Base-by-base conservation (phyloP, 2,329 filamentous ascomycete species). In the Claviceps sp. region DNA sequence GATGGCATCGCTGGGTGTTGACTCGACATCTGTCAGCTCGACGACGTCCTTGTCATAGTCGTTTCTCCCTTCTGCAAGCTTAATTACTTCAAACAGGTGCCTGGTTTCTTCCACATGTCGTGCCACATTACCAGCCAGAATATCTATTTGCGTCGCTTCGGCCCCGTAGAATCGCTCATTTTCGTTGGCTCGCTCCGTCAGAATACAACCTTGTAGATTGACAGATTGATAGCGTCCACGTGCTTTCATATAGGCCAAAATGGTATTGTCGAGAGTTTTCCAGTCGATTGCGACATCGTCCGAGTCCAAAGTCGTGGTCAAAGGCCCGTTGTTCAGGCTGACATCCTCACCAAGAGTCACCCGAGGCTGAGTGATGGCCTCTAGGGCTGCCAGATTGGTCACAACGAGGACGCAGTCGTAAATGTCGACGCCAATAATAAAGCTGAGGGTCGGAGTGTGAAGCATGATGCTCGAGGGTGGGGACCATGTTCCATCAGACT, bases 401-500 rank as follows among this genome's bases (percentile, higher is more conserved):
- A 96, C 90, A 38, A 96, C 86, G 8, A 96, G 78, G 14, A 97
- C 86, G 62, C 90, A 95, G 66, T 97, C 91, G 72, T 96, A 97
- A 36, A 96, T 89, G 64, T 97, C 91, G 42, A 95, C 85, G 2
- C 90, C 91, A 5, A 90, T 84, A 50, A 95, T 78, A 63, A 97
- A 96, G 38, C 89, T 91, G 37, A 96, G 76, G 1, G 86, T 89
- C 1, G 88, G 81, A 0, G 91, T 95, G 64, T 97, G 91, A 47
- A 95, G 76, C 71, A 95, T 79, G 58, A 97, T 89, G 47, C 87
- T 90, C 0, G 88, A 94, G 0, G 91, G 91, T 8, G 89, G 87
- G 57, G 88, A 93, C 90, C 90, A 96, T 57, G 83, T 84, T 6
- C 90, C 89, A 58, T 95, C 89, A 24, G 85, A 84, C 61, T 87